These are phyloP conservation scores for Chytridiales sp. DNA, from an alignment of 371 early-diverging fungal species.

Conservation along the genomic window DNA sequence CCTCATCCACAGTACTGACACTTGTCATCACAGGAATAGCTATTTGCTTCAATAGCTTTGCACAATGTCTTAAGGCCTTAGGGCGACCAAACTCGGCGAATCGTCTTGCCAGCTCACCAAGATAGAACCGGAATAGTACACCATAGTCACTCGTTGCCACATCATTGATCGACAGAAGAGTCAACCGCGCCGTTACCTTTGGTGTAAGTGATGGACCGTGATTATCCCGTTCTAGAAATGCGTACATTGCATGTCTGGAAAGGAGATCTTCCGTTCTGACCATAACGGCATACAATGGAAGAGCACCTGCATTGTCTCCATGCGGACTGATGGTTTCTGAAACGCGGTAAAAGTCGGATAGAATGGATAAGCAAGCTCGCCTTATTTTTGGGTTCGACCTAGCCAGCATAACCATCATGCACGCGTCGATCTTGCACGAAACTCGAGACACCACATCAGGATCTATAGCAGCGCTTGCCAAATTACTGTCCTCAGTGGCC, in stretches of 20 bases:
- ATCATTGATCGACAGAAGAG: constrained; percentile 29
- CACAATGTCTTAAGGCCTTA: constrained; percentile 44
- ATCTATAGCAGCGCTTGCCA: constrained; percentile 14
- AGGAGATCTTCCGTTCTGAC: constrained; percentile 26
- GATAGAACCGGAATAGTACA: constrained; percentile 38
- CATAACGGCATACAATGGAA: constrained; percentile 42
- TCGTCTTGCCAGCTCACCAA: constrained; percentile 42
- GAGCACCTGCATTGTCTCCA: constrained; percentile 22
- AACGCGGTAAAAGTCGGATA: constrained; percentile 39
- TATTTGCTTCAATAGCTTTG: constrained; percentile 39
- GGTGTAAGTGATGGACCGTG: constrained; percentile 34
- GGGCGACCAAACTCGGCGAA: constrained; percentile 39
- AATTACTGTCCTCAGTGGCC: constrained; percentile 20
- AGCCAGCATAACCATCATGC: constrained; percentile 38
- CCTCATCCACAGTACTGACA: constrained; percentile 29
- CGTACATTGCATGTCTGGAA: constrained; percentile 35
- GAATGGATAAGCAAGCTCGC: constrained; percentile 29
- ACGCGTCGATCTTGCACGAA: constrained; percentile 51
- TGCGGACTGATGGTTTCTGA: constrained; percentile 30
- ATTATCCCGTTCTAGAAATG: constrained; percentile 40
- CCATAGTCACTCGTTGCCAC: constrained; percentile 40
- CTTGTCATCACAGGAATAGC: constrained; percentile 42
- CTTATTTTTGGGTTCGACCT: constrained; percentile 41
- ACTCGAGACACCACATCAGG: constrained; percentile 34
- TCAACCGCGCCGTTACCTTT: constrained; percentile 25